Percentiles rank a stretch among this genome's conserved stretches.
phyloP scores from a whole-genome alignment of 495 filamentous ascomycete genomes.

The Schizothecium vesticola region DNA sequence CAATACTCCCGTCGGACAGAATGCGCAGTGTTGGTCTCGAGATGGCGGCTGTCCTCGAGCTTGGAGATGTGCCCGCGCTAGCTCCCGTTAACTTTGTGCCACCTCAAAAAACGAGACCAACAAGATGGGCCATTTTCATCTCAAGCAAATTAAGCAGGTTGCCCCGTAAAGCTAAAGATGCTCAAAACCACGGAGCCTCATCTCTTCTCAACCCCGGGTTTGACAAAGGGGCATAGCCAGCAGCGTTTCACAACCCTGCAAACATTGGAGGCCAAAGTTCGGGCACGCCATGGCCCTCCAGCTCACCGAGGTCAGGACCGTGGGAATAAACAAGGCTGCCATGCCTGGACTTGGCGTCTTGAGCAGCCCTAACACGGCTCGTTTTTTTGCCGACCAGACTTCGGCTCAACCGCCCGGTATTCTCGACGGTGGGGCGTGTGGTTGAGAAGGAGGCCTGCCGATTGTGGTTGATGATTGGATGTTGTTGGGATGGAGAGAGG shows the following conservation, averaged over 20 bases:
- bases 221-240: constrained; percentile 1
- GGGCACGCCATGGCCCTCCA: background rate
- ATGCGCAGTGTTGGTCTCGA: background rate
- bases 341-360: background rate
- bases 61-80: no score
- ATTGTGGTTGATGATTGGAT: background rate
- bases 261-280: background rate
- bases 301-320: background rate
- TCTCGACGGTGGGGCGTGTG: background rate
- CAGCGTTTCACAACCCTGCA: constrained; percentile 8
- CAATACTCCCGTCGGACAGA: background rate
- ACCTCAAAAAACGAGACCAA: background rate
- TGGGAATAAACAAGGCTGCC: background rate
- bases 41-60: background rate
- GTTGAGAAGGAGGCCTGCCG: background rate
- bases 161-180: background rate
- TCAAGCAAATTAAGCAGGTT: background rate
- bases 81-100: background rate
- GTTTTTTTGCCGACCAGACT: background rate
- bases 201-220: background rate
- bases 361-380: background rate
- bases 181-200: background rate
- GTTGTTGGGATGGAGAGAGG: background rate
- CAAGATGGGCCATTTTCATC: background rate
- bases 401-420: background rate